A percentile compares a stretch with the other conserved stretches of the same genome.
Evolutionary conservation across 106 monocot species (phyloP).

Genomic region (Acanthochlamys bracteata): DNA sequence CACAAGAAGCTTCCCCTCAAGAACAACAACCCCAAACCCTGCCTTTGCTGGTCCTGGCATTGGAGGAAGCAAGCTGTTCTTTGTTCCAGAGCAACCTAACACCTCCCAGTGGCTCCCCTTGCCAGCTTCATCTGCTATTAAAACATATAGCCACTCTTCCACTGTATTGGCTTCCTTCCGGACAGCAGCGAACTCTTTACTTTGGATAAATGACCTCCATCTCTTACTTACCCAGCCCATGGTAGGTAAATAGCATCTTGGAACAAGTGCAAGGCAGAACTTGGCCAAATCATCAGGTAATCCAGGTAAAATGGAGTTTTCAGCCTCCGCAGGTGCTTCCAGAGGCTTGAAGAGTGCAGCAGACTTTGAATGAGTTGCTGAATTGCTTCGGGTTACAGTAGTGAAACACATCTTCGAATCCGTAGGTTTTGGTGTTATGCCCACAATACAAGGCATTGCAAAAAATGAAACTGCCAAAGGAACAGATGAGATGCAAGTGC

Average conservation of each 20-base stretch:
- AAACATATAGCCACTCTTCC: constrained; percentile 76
- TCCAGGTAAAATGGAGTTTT: constrained; percentile 59
- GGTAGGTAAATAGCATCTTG: constrained; percentile 37
- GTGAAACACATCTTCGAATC: constrained; percentile 29
- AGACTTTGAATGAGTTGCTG: constrained; percentile 11
- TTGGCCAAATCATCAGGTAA: constrained; percentile 85
- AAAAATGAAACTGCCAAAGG: constrained; percentile 1
- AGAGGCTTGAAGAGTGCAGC: not conserved
- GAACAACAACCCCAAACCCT: constrained; percentile 67
- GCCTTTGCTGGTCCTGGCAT: constrained; percentile 78
- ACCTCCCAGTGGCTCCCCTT: constrained; percentile 78
- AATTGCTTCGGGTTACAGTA: constrained; percentile 13
- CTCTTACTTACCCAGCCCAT: constrained; percentile 68
- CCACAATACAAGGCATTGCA: constrained; percentile 21
- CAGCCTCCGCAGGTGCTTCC: constrained; percentile 15
- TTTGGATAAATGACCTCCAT: constrained; percentile 73
- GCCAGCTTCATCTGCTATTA: constrained; percentile 50
- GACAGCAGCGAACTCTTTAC: constrained; percentile 59
- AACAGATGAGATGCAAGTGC: no score
- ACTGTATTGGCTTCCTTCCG: constrained; percentile 64
- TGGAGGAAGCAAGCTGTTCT: constrained; percentile 30
- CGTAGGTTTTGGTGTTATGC: constrained; percentile 8
- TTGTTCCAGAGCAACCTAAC: constrained; percentile 15
- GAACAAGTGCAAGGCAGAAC: constrained; percentile 73
- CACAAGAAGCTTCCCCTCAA: constrained; percentile 68